Evolutionary conservation across 2,329 filamentous ascomycete genomes (phyloP).

Genomic region (Diaporthe vaccinii): DNA sequence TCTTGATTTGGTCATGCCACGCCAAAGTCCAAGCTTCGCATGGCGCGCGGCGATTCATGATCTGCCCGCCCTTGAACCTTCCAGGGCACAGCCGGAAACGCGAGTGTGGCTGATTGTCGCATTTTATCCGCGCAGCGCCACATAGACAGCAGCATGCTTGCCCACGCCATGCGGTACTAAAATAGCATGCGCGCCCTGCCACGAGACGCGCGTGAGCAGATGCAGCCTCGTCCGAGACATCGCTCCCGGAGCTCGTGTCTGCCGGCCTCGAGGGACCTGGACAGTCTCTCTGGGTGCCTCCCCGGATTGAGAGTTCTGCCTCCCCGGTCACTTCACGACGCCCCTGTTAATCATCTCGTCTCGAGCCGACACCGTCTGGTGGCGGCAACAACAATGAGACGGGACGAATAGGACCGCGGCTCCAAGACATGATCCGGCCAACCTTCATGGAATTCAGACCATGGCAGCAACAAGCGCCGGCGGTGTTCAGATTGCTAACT

Average conservation of each 20-base stretch:
- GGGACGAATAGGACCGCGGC: background rate
- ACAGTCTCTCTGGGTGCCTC: background rate
- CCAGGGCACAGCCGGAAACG: conserved; percentile 1
- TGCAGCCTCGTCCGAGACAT: conserved; percentile 22
- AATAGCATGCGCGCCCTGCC: conserved; percentile 9
- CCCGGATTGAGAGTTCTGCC: background rate
- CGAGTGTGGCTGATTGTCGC: background rate
- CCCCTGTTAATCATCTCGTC: background rate
- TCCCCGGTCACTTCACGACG: background rate
- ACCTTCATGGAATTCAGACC: background rate
- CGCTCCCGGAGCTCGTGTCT: background rate
- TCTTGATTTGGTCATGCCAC: background rate
- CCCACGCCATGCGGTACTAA: background rate
- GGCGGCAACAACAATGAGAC: background rate
- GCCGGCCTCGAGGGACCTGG: background rate
- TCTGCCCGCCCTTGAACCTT: background rate
- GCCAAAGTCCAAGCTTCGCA: conserved; percentile 8
- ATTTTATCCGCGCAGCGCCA: conserved; percentile 19
- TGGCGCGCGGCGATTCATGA: conserved; percentile 20
- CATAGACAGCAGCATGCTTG: background rate
- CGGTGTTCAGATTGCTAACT: background rate
- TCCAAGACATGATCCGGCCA: background rate
- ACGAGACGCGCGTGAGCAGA: background rate
- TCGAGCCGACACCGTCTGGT: conserved; percentile 4
- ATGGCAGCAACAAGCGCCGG: background rate